Evolutionary conservation across 768 basidiomycete species (phyloP), one percentile per base, ranked within the genome.

Genomic region (Pleurotus pulmonarius): DNA sequence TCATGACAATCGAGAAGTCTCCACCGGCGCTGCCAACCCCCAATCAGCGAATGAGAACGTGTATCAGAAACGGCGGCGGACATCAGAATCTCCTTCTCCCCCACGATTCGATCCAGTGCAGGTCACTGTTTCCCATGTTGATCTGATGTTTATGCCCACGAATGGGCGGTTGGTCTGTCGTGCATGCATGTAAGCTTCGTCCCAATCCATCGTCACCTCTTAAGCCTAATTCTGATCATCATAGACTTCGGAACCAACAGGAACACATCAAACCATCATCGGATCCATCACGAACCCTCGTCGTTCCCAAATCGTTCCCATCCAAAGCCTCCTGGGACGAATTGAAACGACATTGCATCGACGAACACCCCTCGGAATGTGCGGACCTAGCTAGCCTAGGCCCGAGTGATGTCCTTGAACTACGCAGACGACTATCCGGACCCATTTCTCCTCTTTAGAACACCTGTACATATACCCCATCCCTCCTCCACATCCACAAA

Each of bases 91-190:
- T 3, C 24, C 26, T 46, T 56, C 56, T 44, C 52, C 62, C n/a
- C 49, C 37, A 20, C 3, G 47, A 34, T 15, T 61, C 15, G 24
- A 34, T 1, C 26, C 37, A 5, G 56, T 46, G 20, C 63, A 54
- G 9, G 53, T 65, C 4, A 64, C 65, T 3, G 64, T 72, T 43
- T 54, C 64, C 6, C 70, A 72, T 52, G 66, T 75, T 18, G 74
- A 76, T 58, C 61, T 76, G 41, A 74, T 76, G 72, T 76, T 73
- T 55, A 49, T 68, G 24, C 64, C 66, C 5, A 46, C 48, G 25
- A 64, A 70, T 25, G 70, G 65, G 13, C 58, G 59, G 26, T 62
- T 74, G 4, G 66, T 71, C n/a, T 76, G 75, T 57, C 68, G 74
- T 15, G 71, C 70, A 37, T 76, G 75, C 56, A 56, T 69, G 73